Evolutionary conservation across 129 eudicot species (phyloP).

Genomic region (Artemisia argyi): DNA sequence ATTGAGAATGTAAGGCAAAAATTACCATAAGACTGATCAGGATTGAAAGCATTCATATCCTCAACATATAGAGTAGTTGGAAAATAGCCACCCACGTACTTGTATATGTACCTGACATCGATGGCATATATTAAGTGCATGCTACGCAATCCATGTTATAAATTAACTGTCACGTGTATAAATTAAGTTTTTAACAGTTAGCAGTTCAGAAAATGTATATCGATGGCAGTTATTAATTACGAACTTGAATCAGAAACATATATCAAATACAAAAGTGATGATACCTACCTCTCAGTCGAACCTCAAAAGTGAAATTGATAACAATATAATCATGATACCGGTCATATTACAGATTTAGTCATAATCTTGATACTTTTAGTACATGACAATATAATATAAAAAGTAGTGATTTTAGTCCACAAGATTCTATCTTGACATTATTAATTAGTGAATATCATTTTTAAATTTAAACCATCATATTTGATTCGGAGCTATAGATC

Average conservation of each 20-base stretch:
- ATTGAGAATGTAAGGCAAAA: neutral
- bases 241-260: neutral
- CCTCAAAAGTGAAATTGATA: too few relatives aligned
- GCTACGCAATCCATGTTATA: conserved; percentile 3
- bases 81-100: conserved; percentile 80
- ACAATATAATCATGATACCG: too few relatives aligned
- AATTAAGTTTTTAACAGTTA: neutral
- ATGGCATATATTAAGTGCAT: conserved; percentile 8
- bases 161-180: neutral
- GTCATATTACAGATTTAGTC: too few relatives aligned
- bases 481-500: too few relatives aligned
- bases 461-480: too few relatives aligned
- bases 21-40: conserved; percentile 77
- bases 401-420: too few relatives aligned
- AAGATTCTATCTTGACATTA: too few relatives aligned
- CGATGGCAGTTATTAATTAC: neutral
- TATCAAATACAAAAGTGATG: neutral
- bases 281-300: too few relatives aligned
- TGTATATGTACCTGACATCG: conserved; percentile 71
- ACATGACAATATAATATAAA: too few relatives aligned
- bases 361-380: too few relatives aligned
- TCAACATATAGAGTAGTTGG: conserved; percentile 79
- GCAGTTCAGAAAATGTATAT: neutral
- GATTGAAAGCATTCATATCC: conserved; percentile 82
- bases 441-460: too few relatives aligned